phyloP scores from a whole-genome alignment of 2,329 filamentous ascomycete genomes.

The Paecilomyces fulvus region DNA sequence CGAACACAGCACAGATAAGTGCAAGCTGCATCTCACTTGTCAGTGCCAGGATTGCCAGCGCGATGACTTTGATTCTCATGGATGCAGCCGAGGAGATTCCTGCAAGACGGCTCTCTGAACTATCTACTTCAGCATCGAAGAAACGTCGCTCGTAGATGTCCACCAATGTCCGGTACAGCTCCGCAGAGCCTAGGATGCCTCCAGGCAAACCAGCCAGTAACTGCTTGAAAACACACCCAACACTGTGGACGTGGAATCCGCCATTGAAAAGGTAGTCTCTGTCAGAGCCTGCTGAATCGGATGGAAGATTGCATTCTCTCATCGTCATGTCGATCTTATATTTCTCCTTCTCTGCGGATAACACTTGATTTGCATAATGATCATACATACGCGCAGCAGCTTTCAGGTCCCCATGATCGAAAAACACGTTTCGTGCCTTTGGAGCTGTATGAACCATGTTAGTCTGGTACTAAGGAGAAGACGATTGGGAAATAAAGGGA shows the following conservation, averaged over 20 bases:
- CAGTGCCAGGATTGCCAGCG: constrained; percentile 29
- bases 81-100: constrained; percentile 12
- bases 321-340: constrained; percentile 25
- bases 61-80: constrained; percentile 23
- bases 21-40: constrained; percentile 31
- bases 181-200: constrained; percentile 29
- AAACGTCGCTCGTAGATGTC: constrained; percentile 19
- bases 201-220: constrained; percentile 29
- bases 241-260: constrained; percentile 19
- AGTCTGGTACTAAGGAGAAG: not conserved
- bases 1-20: constrained; percentile 33
- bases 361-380: constrained; percentile 31
- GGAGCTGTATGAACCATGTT: constrained; percentile 13
- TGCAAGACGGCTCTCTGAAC: constrained; percentile 13
- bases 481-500: not conserved
- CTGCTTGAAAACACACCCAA: constrained; percentile 27
- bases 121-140: constrained; percentile 6
- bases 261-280: constrained; percentile 7
- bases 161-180: constrained; percentile 23
- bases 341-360: constrained; percentile 26
- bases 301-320: constrained; percentile 24
- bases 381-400: constrained; percentile 29
- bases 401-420: constrained; percentile 25
- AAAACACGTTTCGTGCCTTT: constrained; percentile 24
- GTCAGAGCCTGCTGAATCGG: constrained; percentile 10